A percentile compares a stretch with the other conserved stretches of the same genome.
These are phyloP conservation scores for Solioccasus polychromus DNA, from an alignment of 768 basidiomycete genomes.

Conservation along the genomic window DNA sequence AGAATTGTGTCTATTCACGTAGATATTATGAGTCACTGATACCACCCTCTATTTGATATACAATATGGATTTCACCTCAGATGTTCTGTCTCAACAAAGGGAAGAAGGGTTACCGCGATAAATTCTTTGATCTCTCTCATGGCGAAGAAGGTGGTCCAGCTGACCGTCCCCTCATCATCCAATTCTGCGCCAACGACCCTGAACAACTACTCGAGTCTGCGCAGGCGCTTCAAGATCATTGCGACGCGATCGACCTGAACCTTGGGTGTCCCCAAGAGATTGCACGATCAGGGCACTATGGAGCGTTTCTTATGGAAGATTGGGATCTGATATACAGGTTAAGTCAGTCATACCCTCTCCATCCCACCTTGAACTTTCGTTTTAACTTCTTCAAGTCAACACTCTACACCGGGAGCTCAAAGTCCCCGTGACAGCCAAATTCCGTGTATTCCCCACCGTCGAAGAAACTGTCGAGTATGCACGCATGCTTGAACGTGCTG, in stretches of 20 bases:
- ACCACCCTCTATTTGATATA: background rate
- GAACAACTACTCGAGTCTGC: slow-evolving; percentile 78
- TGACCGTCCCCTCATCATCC: slow-evolving; percentile 86
- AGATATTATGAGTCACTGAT: background rate
- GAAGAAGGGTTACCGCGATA: slow-evolving; percentile 49
- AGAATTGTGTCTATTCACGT: slow-evolving; percentile 1
- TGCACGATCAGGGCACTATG: slow-evolving; percentile 82
- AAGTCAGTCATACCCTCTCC: slow-evolving; percentile 46
- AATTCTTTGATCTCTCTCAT: slow-evolving; percentile 62
- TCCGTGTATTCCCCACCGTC: slow-evolving; percentile 82
- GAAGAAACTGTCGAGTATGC: slow-evolving; percentile 93
- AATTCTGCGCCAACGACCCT: slow-evolving; percentile 92
- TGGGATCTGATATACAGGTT: slow-evolving; percentile 86
- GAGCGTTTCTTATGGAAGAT: slow-evolving; percentile 90
- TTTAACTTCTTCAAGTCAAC: slow-evolving; percentile 54
- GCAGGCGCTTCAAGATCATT: slow-evolving; percentile 66
- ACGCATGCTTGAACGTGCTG: slow-evolving; percentile 91
- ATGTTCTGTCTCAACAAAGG: slow-evolving; percentile 49
- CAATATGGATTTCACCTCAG: slow-evolving; percentile 29
- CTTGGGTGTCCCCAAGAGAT: slow-evolving; percentile 96
- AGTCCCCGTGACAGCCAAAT: slow-evolving; percentile 96
- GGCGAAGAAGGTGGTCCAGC: slow-evolving; percentile 78
- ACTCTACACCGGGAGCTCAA: slow-evolving; percentile 79
- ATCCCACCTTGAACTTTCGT: background rate
- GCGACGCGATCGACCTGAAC: slow-evolving; percentile 95